Conservation (phyloP, 2,329 filamentous ascomycete genomes). For the Diplodia sapinea region DNA sequence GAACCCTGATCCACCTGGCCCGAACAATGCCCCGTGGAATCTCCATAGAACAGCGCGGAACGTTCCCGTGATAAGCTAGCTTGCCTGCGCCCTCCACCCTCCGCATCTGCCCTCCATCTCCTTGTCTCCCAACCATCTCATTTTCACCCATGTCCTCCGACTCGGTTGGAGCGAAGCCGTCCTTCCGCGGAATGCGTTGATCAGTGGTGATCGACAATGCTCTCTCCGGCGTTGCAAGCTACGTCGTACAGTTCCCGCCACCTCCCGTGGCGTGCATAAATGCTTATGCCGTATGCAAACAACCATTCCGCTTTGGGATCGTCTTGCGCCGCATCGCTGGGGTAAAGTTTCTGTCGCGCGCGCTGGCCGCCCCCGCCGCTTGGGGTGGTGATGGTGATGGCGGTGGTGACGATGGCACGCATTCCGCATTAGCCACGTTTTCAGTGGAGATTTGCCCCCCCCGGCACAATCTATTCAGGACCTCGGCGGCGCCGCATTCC, state of each 20-base stretch:
- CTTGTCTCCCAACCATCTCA: no score
- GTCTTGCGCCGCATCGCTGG: no score
- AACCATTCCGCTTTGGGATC: background rate
- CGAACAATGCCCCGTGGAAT: background rate
- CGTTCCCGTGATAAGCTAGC: background rate
- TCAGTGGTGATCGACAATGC: background rate
- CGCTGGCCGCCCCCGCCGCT: no score
- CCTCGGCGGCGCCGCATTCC: background rate
- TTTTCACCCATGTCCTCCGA: background rate
- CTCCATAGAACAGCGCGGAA: constrained; percentile 3
- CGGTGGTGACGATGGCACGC: no score
- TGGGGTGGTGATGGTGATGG: no score
- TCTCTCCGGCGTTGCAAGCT: background rate
- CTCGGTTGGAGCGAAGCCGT: background rate
- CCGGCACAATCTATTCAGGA: background rate
- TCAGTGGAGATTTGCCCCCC: background rate
- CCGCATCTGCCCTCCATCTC: background rate
- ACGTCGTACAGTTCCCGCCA: constrained; percentile 6
- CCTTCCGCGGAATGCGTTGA: background rate
- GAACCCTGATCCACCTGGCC: background rate
- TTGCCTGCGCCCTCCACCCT: background rate
- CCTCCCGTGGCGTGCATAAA: constrained; percentile 19
- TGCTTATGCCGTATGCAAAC: background rate
- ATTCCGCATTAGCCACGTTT: background rate
- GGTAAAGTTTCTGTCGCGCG: no score